A percentile compares a stretch with the other conserved stretches of the same genome.
Conservation (phyloP, 176 grass and related monocot genomes). For the Eleusine indica region DNA sequence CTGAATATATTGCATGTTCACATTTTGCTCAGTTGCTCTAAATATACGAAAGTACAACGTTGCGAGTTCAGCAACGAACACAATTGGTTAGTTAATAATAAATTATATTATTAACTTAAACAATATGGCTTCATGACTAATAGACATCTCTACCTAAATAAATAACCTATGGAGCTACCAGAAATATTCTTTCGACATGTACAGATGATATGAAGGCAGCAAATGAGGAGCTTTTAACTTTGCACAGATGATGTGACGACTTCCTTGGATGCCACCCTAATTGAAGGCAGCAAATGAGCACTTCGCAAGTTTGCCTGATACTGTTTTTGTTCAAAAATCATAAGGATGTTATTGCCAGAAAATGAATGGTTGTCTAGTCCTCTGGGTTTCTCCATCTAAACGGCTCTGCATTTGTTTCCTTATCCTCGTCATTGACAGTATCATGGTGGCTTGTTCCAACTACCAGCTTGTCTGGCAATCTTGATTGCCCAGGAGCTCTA, state of each 20-base stretch:
- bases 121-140: background rate
- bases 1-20: slow-evolving; percentile 20
- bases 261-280: slow-evolving; percentile 15
- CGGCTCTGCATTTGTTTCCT: slow-evolving; percentile 29
- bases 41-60: background rate
- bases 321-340: slow-evolving; percentile 26
- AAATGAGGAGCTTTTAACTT: slow-evolving; percentile 6
- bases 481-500: slow-evolving; percentile 56
- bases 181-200: slow-evolving; percentile 22
- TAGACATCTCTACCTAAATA: slow-evolving; percentile 29
- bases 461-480: slow-evolving; percentile 36
- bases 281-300: background rate
- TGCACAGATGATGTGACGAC: background rate
- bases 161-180: slow-evolving; percentile 33
- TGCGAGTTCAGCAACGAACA: background rate
- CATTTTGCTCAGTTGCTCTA: background rate
- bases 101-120: slow-evolving; percentile 8
- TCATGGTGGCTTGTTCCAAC: slow-evolving; percentile 32
- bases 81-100: slow-evolving; percentile 1
- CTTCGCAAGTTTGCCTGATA: background rate
- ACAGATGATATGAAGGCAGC: slow-evolving; percentile 22
- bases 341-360: slow-evolving; percentile 13
- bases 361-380: slow-evolving; percentile 21
- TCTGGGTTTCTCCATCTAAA: slow-evolving; percentile 67
- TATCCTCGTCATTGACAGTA: slow-evolving; percentile 31